Evolutionary conservation across 345 rosid species (phyloP), one percentile per base, ranked within the genome.

Genomic region (Syzygium aqueum): DNA sequence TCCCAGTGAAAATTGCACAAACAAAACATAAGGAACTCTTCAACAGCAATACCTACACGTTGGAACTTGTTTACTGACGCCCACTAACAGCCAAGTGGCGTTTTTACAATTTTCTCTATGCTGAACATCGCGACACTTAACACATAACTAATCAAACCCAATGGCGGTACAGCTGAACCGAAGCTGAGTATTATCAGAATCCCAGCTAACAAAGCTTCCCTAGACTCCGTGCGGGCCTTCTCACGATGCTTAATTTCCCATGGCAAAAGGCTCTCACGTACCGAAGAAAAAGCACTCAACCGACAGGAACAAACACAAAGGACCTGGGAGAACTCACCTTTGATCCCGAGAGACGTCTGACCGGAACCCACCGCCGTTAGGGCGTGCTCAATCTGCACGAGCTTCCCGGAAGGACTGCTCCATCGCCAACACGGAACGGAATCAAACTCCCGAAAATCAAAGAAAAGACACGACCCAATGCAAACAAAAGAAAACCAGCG

Each of bases 351-450:
- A 49, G 99, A 97, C 11, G 99, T 97, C 88, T 97, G 99, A 25
- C 99, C 98, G 14, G 98, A 97, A 67, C 98, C 97, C 43, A 97
- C 99, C 19, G 98, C 98, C 7, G 97, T 96, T 86, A 97, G 89
- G 53, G 99, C 99, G 87, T 97, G 98, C 89, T 97, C 99, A 63
- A 95, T 97, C 95, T 97, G 98, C 90, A 97, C 99, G 40, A 97
- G 97, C 96, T 97, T 96, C 22, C 99, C 98, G 27, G 99, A 96
- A 87, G 99, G 99, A 87, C 98, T 97, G 93, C 67, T 25, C 53
- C 46, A 89, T 30, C 84, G 33, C 49, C n/a, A 37, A 37, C 3
- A 13, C 49, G 12, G 51, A 21, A 80, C 28, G 19, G 1, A 33
- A 85, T 49, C 51, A 73, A 67, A 4, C 2, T 30, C 51, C 0